Evolutionary conservation across 2,329 filamentous ascomycete species (phyloP).

Genomic region (Fusarium fujikuroi): DNA sequence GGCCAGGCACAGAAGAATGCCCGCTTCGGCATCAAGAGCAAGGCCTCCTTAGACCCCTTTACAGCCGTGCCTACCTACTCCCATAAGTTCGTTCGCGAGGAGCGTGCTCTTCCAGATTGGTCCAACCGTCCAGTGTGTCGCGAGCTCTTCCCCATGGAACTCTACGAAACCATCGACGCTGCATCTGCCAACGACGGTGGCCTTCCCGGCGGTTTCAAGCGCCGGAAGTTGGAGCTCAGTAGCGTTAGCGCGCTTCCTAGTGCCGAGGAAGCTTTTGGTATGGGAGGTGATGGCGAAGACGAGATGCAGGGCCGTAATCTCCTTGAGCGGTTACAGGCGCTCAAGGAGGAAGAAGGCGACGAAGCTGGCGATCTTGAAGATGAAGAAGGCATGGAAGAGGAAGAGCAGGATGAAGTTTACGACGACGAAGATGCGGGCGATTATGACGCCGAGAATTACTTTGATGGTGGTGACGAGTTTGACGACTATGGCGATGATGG

Average conservation of each 20-base stretch:
- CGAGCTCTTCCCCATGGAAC: conserved; percentile 66
- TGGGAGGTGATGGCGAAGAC: conserved; percentile 44
- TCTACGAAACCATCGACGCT: conserved; percentile 65
- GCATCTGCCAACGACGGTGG: conserved; percentile 42
- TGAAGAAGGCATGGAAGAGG: conserved; percentile 59
- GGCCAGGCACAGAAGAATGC: conserved; percentile 69
- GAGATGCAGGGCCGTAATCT: conserved; percentile 50
- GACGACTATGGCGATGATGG: conserved; percentile 64
- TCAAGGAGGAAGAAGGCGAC: conserved; percentile 62
- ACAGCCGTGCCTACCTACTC: conserved; percentile 68
- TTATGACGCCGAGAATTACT: conserved; percentile 70
- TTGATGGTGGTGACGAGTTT: conserved; percentile 67
- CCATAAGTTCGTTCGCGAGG: conserved; percentile 62
- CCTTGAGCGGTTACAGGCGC: conserved; percentile 57
- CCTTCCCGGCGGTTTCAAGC: conserved; percentile 55
- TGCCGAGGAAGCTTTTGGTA: conserved; percentile 62
- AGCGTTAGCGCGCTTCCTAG: conserved; percentile 60
- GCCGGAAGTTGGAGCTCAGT: conserved; percentile 56
- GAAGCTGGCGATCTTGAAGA: conserved; percentile 62
- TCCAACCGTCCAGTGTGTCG: conserved; percentile 60
- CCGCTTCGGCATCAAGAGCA: conserved; percentile 64
- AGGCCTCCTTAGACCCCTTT: conserved; percentile 68
- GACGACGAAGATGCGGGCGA: conserved; percentile 70
- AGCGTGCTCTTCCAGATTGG: conserved; percentile 66
- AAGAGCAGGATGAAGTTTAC: conserved; percentile 61